Percentiles rank a stretch among this genome's conserved stretches.
These are phyloP conservation scores for Paradendryphiella salina DNA, from an alignment of 2,329 filamentous ascomycete genomes.

Conservation along the genomic window DNA sequence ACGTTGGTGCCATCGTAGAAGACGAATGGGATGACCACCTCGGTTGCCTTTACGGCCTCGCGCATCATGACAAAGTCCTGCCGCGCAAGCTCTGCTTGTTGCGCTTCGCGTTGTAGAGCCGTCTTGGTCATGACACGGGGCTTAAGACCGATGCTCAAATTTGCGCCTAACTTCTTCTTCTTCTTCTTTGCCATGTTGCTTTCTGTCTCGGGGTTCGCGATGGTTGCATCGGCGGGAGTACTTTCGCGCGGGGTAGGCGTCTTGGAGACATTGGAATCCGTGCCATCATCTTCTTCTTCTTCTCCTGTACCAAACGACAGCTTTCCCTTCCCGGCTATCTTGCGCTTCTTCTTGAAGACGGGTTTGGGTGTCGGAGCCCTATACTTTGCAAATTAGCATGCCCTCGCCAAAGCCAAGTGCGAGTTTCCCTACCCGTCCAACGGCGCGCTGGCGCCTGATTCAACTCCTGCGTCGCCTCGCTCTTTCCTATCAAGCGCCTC, in stretches of 20 bases:
- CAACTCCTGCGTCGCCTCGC: slow-evolving; percentile 70
- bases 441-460: slow-evolving; percentile 58
- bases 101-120: slow-evolving; percentile 75
- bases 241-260: slow-evolving; percentile 47
- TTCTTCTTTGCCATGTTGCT: slow-evolving; percentile 49
- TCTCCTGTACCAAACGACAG: slow-evolving; percentile 74
- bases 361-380: slow-evolving; percentile 58
- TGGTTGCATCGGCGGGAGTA: slow-evolving; percentile 46
- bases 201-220: slow-evolving; percentile 38
- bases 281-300: slow-evolving; percentile 67
- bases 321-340: slow-evolving; percentile 59
- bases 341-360: slow-evolving; percentile 61
- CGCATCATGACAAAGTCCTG: slow-evolving; percentile 83
- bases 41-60: slow-evolving; percentile 83
- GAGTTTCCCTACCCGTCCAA: slow-evolving; percentile 60
- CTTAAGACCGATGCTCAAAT: slow-evolving; percentile 57
- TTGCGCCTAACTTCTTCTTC: slow-evolving; percentile 61
- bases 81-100: slow-evolving; percentile 72
- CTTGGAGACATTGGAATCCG: slow-evolving; percentile 50
- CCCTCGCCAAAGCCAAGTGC: neutral
- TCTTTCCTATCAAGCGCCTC: slow-evolving; percentile 92
- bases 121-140: slow-evolving; percentile 79
- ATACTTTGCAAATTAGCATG: slow-evolving; percentile 60
- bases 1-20: slow-evolving; percentile 95
- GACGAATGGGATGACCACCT: slow-evolving; percentile 90